These are phyloP conservation scores for Suillus plorans DNA, from an alignment of 768 basidiomycete genomes.

Conservation along the genomic window DNA sequence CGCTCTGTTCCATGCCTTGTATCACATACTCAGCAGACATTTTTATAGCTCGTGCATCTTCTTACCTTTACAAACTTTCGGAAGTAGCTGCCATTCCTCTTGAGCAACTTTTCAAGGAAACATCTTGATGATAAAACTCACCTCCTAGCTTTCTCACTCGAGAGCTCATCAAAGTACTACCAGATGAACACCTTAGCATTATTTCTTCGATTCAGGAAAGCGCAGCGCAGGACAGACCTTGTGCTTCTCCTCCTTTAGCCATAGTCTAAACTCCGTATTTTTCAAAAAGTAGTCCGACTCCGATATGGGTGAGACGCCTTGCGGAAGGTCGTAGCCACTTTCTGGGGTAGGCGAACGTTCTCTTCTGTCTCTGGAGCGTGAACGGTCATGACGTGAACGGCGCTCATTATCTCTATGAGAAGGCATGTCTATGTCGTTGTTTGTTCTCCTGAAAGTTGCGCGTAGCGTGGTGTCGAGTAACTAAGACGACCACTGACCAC, in stretches of 20 bases:
- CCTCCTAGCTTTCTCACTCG: slow-evolving; percentile 79
- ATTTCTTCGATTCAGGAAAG: slow-evolving; percentile 35
- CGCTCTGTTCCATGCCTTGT: slow-evolving; percentile 80
- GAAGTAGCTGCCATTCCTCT: slow-evolving; percentile 64
- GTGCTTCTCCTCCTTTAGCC: slow-evolving; percentile 75
- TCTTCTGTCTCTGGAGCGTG: slow-evolving; percentile 20
- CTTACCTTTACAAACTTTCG: slow-evolving; percentile 86
- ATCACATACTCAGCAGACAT: slow-evolving; percentile 5
- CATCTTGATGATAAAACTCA: slow-evolving; percentile 32
- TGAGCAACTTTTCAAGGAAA: slow-evolving; percentile 27
- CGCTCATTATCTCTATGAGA: slow-evolving; percentile 11
- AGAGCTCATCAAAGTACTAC: slow-evolving; percentile 86
- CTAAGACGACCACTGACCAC: not conserved
- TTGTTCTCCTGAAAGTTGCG: not conserved
- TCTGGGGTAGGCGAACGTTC: slow-evolving; percentile 47
- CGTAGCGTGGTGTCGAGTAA: not conserved
- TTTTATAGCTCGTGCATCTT: not conserved
- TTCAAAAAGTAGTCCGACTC: slow-evolving; percentile 90
- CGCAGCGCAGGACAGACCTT: slow-evolving; percentile 41
- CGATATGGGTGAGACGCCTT: slow-evolving; percentile 59
- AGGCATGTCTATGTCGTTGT: slow-evolving; percentile 11
- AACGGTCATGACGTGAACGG: slow-evolving; percentile 18
- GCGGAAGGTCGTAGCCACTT: slow-evolving; percentile 46
- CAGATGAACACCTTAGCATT: not conserved
- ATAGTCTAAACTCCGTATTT: slow-evolving; percentile 80